Evolutionary conservation across 257 asterid genomes (phyloP).

Genomic region (Dorcoceras hygrometricum): DNA sequence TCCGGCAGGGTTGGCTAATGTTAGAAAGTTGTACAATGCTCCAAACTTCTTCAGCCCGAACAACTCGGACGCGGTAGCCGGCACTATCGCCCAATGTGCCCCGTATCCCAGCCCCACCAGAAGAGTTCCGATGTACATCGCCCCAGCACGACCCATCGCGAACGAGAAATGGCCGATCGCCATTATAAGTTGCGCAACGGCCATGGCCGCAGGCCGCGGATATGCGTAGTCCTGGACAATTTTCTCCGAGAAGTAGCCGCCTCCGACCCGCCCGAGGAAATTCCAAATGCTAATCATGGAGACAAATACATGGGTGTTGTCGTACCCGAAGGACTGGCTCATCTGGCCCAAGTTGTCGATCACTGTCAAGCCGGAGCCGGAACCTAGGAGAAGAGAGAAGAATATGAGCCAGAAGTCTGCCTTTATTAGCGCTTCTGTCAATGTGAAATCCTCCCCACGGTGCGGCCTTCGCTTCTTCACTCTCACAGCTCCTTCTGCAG

Average conservation of each 20-base stretch:
- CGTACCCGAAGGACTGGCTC: slow-evolving; percentile 53
- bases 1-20: slow-evolving; percentile 51
- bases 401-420: slow-evolving; percentile 55
- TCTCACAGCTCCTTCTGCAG: slow-evolving; percentile 55
- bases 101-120: slow-evolving; percentile 54
- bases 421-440: slow-evolving; percentile 46
- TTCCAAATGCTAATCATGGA: slow-evolving; percentile 63
- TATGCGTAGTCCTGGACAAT: slow-evolving; percentile 51
- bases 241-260: slow-evolving; percentile 52
- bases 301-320: slow-evolving; percentile 49
- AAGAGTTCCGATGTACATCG: slow-evolving; percentile 47
- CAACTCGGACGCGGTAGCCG: slow-evolving; percentile 54
- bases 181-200: slow-evolving; percentile 45
- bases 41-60: slow-evolving; percentile 54
- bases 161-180: slow-evolving; percentile 49
- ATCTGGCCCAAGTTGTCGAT: slow-evolving; percentile 57
- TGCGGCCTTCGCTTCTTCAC: slow-evolving; percentile 47
- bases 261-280: slow-evolving; percentile 54
- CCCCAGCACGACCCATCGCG: slow-evolving; percentile 56
- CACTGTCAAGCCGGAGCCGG: slow-evolving; percentile 56
- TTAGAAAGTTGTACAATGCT: slow-evolving; percentile 50
- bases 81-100: slow-evolving; percentile 60
- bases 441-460: slow-evolving; percentile 54
- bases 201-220: slow-evolving; percentile 49
- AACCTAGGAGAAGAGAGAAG: slow-evolving; percentile 50